Evolutionary conservation across 257 asterid genomes (phyloP).

Genomic region (Fraxinus anomala): DNA sequence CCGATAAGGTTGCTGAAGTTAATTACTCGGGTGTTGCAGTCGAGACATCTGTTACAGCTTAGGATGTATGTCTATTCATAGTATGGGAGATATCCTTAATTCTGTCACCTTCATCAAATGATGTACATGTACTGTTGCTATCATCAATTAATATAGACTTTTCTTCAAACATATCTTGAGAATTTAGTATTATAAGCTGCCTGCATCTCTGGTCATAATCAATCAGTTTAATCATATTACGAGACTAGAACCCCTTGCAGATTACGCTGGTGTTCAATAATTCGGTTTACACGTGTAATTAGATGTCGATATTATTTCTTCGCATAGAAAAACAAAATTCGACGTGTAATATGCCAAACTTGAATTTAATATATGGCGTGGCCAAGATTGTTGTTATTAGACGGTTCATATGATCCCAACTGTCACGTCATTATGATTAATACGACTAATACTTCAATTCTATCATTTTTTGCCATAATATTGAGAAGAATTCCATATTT

Average conservation of each 20-base stretch:
- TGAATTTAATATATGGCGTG: background rate
- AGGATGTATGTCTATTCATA: slow-evolving; percentile 29
- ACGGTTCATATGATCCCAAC: slow-evolving; percentile 13
- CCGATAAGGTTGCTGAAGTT: slow-evolving; percentile 57
- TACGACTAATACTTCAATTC: background rate
- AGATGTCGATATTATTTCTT: slow-evolving; percentile 27
- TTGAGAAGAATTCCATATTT: background rate
- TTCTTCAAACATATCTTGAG: slow-evolving; percentile 26
- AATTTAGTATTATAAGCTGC: background rate
- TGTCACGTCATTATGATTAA: slow-evolving; percentile 22
- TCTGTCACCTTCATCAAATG: slow-evolving; percentile 20
- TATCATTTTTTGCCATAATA: slow-evolving; percentile 11
- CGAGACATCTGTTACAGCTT: slow-evolving; percentile 86
- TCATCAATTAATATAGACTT: slow-evolving; percentile 32
- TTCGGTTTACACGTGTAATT: slow-evolving; percentile 26
- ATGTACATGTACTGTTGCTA: slow-evolving; percentile 42
- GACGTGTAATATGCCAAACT: slow-evolving; percentile 24
- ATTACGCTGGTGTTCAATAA: slow-evolving; percentile 33
- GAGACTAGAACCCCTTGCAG: slow-evolving; percentile 3
- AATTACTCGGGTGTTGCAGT: slow-evolving; percentile 72
- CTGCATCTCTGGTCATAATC: background rate
- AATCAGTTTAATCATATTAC: slow-evolving; percentile 3
- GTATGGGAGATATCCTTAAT: slow-evolving; percentile 13
- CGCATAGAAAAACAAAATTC: slow-evolving; percentile 15
- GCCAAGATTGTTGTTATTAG: slow-evolving; percentile 7